A percentile compares a stretch with the other conserved stretches of the same genome.
These are phyloP conservation scores for Daedaleopsis nitida DNA, from an alignment of 768 basidiomycete genomes.

Conservation along the genomic window DNA sequence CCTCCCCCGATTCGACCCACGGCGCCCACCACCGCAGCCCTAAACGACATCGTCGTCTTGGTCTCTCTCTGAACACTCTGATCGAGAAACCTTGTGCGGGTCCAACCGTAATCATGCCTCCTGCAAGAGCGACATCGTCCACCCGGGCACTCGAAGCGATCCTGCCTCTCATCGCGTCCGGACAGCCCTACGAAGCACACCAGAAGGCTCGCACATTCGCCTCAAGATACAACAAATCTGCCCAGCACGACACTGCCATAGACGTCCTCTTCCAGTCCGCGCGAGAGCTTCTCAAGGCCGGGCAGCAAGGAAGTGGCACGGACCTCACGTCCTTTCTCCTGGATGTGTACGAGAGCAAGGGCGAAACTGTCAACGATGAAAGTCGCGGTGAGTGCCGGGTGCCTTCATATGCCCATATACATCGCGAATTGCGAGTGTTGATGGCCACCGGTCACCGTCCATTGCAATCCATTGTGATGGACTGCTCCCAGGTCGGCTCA, in stretches of 20 bases:
- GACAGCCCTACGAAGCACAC: constrained; percentile 89
- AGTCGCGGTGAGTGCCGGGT: constrained; percentile 67
- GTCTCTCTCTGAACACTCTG: not conserved
- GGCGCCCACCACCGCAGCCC: not conserved
- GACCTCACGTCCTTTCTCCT: constrained; percentile 82
- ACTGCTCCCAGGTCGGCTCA: constrained; percentile 66
- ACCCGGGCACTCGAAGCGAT: constrained; percentile 75
- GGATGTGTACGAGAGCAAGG: constrained; percentile 80
- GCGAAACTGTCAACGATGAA: constrained; percentile 72
- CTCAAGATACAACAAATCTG: constrained; percentile 79
- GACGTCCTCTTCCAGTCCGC: constrained; percentile 92
- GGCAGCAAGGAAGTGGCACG: constrained; percentile 86
- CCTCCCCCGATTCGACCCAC: not conserved
- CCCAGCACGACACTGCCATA: constrained; percentile 83
- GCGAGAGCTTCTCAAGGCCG: constrained; percentile 83
- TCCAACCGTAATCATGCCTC: constrained; percentile 19
- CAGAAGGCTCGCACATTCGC: constrained; percentile 97
- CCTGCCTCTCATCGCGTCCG: constrained; percentile 66
- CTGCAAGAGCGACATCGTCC: constrained; percentile 40
- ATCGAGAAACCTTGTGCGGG: not conserved
- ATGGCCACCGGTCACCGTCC: too few species aligned
- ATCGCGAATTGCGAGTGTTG: too few species aligned
- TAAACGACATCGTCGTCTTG: not conserved
- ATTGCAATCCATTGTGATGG: not conserved
- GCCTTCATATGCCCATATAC: constrained; percentile 6